A percentile compares a stretch with the other conserved stretches of the same genome.
These are phyloP conservation scores for Ganoderma boninense DNA, from an alignment of 1,284 basidiomycete genomes.

Conservation along the genomic window DNA sequence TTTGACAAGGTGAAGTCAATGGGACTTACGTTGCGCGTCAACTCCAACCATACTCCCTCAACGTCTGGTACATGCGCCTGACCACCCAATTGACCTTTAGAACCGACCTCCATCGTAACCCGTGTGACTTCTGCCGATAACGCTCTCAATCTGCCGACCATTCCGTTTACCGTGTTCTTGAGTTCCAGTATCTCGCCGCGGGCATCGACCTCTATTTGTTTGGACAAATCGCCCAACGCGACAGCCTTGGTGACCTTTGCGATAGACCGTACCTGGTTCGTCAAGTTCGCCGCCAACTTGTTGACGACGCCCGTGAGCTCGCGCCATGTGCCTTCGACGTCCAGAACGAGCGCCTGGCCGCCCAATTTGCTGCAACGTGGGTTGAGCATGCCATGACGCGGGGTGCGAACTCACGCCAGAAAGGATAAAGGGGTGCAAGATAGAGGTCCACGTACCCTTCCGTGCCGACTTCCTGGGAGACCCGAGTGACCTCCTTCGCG, in stretches of 20 bases:
- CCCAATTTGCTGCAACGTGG: constrained; percentile 73
- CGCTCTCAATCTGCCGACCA: constrained; percentile 91
- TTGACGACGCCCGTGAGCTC: constrained; percentile 92
- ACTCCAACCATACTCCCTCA: constrained; percentile 94
- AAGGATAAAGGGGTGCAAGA: constrained; percentile 20
- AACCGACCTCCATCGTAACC: constrained; percentile 95
- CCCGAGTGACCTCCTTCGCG: constrained; percentile 86
- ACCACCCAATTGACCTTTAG: constrained; percentile 90
- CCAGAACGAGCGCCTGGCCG: constrained; percentile 91
- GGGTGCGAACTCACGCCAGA: constrained; percentile 1
- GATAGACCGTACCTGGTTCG: constrained; percentile 94
- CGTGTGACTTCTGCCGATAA: constrained; percentile 96
- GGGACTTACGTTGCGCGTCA: constrained; percentile 83
- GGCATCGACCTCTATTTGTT: constrained; percentile 97
- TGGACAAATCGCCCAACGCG: constrained; percentile 92
- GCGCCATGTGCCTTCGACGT: constrained; percentile 95
- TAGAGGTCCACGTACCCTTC: constrained; percentile 66
- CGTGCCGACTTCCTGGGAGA: constrained; percentile 92
- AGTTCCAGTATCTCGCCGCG: constrained; percentile 96
- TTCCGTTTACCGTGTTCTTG: constrained; percentile 98
- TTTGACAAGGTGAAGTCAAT: constrained; percentile 4
- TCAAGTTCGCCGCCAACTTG: constrained; percentile 93
- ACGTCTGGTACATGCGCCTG: constrained; percentile 94
- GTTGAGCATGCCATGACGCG: constrained; percentile 16
- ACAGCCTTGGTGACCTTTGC: constrained; percentile 98